Base-by-base conservation (phyloP, 2,329 filamentous ascomycete species). In the Aspergillus quadrilineatus region DNA sequence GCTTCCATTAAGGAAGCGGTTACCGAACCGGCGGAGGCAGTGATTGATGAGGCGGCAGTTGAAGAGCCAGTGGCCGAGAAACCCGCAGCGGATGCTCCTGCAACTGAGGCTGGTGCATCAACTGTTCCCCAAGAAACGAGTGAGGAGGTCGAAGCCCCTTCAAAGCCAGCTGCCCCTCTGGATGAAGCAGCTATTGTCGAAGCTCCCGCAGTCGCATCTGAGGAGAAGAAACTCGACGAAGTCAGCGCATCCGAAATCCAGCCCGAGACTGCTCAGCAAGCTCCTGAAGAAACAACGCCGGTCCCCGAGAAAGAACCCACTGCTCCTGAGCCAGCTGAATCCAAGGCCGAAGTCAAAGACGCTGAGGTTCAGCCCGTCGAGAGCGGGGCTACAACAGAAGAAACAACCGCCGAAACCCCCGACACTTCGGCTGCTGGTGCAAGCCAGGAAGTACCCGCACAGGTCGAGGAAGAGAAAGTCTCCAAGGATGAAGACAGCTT, bases 401-500 rank as follows among this genome's bases (percentile, higher is more conserved):
- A 56, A 12, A 10, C 10, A 37, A 39, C 30, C 9, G 44, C 44
- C 32, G 58, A 51, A n/a, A 9, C 50, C 44, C 28, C 50, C n/a
- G 52, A 58, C 6, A 32, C 58, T 30, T 29, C 56, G 28, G 14
- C 42, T 10, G 49, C 57, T 29, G 42, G 55, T 29, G 7, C 34
- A 42, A 8, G 46, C 10, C 56, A 58, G 47, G 62, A 62, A 51
- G 26, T 9, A 9, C 14, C 49, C 41, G 15, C 36, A 5, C 26
- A 55, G n/a, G 43, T 58, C 5, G 42, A 58, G 36, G 54, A 60
- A 28, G 59, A 39, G 14, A 28, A 28, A 28, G 22, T 22, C 22
- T 22, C 2, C 45, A 50, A 58, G 15, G 32, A 41, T 17, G 60
- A 69, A 51, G 63, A 69, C 37, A 60, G 50, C 29, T 14, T 55